Evolutionary conservation across 2,329 filamentous ascomycete genomes (phyloP), one percentile per base, ranked within the genome.

Genomic region (Colletotrichum echinochloae): DNA sequence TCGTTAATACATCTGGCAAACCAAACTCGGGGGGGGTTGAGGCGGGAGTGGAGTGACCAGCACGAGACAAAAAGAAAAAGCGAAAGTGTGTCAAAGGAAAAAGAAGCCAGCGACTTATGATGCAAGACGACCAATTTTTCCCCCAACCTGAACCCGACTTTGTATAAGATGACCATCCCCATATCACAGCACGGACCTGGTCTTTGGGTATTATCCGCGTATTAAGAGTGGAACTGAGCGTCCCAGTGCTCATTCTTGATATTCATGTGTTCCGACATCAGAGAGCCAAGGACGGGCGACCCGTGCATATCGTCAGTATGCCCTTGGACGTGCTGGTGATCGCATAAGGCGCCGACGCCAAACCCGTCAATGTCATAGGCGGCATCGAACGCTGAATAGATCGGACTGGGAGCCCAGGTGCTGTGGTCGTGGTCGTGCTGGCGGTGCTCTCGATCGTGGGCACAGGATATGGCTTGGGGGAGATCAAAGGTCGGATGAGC

Each of bases 331-430:
- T 81, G 76, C 73, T 79, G 73, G 30, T 78, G 68, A 60, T 78
- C 73, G 74, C 76, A 79, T 59, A 76, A 66, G 48, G 75, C 72
- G n/a, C 75, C 44, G n/a, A 76, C 75, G 65, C 81, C 84, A 61
- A 76, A 77, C 30, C 79, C 79, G 64, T 73, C 63, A 11, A 83
- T 74, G 33, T 83, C 79, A 67, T 81, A 85, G 11, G 81, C 78
- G 26, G 79, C 75, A 6, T 83, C 80, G 67, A 83, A 85, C 12
- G 81, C 77, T 48, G 82, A 79, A 68, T 81, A 83, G 23, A 79
- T 75, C 9, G 78, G 79, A 33, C 73, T 76, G n/a, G 74, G 76
- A 5, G 74, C 63, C 80, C 79, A 81, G 18, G 77, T 74, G 33
- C 63, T 60, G 26, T 75, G 75, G 0, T 80, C 78, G 33, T 77